These are phyloP conservation scores for Capsaspora owczarzaki DNA, from an alignment of 78 protist genomes.

Conservation along the genomic window DNA sequence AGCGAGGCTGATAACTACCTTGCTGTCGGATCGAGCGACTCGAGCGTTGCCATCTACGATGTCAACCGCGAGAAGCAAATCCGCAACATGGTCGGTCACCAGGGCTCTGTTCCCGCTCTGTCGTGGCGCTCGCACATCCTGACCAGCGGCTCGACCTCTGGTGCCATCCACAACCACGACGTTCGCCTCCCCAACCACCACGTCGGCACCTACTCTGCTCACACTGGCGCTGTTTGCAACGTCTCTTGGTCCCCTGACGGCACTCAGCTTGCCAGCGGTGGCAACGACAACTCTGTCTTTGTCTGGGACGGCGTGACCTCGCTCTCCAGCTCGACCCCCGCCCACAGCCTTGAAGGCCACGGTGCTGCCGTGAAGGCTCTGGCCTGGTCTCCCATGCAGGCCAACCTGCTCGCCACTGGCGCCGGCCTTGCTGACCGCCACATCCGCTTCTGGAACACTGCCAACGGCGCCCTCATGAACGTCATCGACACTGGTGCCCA, in stretches of 20 bases:
- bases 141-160: slow-evolving; percentile 81
- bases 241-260: slow-evolving; percentile 95
- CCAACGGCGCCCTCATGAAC: slow-evolving; percentile 72
- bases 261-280: slow-evolving; percentile 94
- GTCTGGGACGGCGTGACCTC: slow-evolving; percentile 71
- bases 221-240: slow-evolving; percentile 90
- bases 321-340: too few species aligned
- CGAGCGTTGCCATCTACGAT: slow-evolving; percentile 87
- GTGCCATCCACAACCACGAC: slow-evolving; percentile 82
- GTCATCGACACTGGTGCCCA: slow-evolving; percentile 87
- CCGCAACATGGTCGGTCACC: slow-evolving; percentile 84
- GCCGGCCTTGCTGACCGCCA: slow-evolving; percentile 98
- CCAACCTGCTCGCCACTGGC: slow-evolving; percentile 93
- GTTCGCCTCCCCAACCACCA: slow-evolving; percentile 78
- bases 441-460: slow-evolving; percentile 96
- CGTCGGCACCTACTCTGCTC: slow-evolving; percentile 38
- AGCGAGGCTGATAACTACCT: slow-evolving; percentile 67
- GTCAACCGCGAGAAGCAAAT: slow-evolving; percentile 44
- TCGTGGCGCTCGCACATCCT: slow-evolving; percentile 94
- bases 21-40: slow-evolving; percentile 89
- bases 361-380: slow-evolving; percentile 86
- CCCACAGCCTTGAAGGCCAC: slow-evolving; percentile 34
- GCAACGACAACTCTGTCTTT: slow-evolving; percentile 96
- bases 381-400: slow-evolving; percentile 97
- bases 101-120: slow-evolving; percentile 86